Conservation (phyloP, 208 protist genomes). For the Phytomonas serpens region DNA sequence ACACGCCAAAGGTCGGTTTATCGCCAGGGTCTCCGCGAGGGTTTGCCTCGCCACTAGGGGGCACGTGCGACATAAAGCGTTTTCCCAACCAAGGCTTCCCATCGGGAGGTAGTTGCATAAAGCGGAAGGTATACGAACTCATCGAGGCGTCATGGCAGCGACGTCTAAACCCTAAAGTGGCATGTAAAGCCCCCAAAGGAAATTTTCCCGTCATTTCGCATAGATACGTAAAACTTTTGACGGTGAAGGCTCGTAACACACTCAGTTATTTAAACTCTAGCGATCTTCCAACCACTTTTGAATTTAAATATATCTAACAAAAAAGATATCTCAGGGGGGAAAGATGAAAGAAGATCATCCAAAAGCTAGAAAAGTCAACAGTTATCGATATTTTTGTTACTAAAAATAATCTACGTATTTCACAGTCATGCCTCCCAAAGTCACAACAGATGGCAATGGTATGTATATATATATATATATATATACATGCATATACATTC, state of each 20-base stretch:
- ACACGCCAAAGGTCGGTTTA: neutral
- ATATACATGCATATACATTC: neutral
- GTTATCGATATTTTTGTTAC: neutral
- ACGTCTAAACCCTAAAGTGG: neutral
- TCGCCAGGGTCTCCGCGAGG: neutral
- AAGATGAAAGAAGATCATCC: neutral
- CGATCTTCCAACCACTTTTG: neutral
- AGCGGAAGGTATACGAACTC: neutral
- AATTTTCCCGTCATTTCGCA: neutral
- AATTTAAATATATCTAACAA: neutral
- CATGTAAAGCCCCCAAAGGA: neutral
- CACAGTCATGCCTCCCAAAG: neutral
- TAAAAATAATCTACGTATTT: neutral
- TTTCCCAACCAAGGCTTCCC: neutral
- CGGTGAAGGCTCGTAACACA: neutral
- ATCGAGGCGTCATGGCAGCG: neutral
- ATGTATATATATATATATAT: constrained; percentile 2
- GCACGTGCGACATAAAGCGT: neutral
- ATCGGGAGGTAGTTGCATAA: neutral
- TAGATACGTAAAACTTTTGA: neutral
- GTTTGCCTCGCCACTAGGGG: neutral
- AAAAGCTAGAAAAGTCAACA: neutral
- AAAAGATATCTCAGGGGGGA: neutral
- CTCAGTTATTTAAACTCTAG: neutral
- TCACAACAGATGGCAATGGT: neutral